Evolutionary conservation across 139 green algal species (phyloP), one percentile per base, ranked within the genome.

Genomic region (Chlorella sp.): DNA sequence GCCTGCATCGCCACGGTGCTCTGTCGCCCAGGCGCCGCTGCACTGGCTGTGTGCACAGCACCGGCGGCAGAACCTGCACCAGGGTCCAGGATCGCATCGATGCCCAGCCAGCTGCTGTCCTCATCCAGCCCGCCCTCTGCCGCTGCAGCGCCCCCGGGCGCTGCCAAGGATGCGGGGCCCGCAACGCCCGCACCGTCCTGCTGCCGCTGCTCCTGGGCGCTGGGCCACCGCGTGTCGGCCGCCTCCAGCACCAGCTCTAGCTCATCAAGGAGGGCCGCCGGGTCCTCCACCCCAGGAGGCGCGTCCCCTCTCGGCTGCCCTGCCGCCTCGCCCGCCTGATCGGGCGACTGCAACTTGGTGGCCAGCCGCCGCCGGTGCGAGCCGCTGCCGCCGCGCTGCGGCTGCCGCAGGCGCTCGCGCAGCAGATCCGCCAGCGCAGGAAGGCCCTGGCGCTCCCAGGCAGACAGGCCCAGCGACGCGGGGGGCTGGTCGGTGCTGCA

Each of bases 401-500:
- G 58, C 58, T 69, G 71, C 50, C 41, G 60, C 73, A 51, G 61
- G 43, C 71, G 73, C 73, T 79, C 73, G 5, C 50, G 36, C 55
- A 82, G 61, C 38, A 82, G 61, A 23, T 15, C 17, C 38, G 53
- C 6, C 53, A 82, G 69, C 0, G 63, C 36, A 2, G 76, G 76
- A 45, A 82, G 69, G 11, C 76, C 76, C 3, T 45, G 25, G 15
- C 56, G 40, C 55, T 82, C 76, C 76, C 76, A 82, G 33, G 5
- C 9, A 8, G 48, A 33, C 35, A 79, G 6, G 14, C 63, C 63
- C 11, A 48, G 58, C 2, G n/a, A 27, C 0, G 27, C 5, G 14
- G 73, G 63, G 3, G 31, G 58, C 64, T n/a, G 46, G 40, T 36
- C 58, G 38, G 38, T 75, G 38, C 38, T 40, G 51, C 69, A 66